Percentiles rank a stretch among this genome's conserved stretches.
Conservation (phyloP, 2,329 filamentous ascomycete genomes). For the Colletotrichum ledebouriae region DNA sequence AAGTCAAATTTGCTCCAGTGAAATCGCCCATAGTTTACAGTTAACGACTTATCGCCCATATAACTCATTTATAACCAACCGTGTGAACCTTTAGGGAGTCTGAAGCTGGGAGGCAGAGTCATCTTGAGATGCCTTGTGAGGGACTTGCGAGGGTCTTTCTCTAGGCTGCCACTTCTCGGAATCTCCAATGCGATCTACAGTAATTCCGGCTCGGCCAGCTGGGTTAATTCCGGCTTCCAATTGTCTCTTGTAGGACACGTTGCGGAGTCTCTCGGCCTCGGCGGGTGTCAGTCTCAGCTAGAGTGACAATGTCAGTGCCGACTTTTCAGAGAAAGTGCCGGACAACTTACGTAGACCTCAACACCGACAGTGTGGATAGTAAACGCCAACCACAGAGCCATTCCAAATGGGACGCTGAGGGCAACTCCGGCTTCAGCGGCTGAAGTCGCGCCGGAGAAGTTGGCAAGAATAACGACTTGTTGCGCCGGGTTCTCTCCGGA, state of each 20-base stretch:
- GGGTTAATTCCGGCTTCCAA: conserved; percentile 62
- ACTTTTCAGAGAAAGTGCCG: accelerated
- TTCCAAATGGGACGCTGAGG: conserved; percentile 62
- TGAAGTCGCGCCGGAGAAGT: conserved; percentile 47
- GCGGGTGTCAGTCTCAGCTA: conserved; percentile 63
- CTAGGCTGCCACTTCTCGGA: conserved; percentile 42
- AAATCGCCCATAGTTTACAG: no score
- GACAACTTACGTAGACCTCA: conserved; percentile 47
- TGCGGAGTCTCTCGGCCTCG: conserved; percentile 63
- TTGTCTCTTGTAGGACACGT: conserved; percentile 67
- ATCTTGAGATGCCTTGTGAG: background rate
- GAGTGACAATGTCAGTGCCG: background rate
- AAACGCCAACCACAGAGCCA: conserved; percentile 59
- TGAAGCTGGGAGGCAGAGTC: conserved; percentile 3
- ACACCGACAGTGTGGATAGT: conserved; percentile 37
- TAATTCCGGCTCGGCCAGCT: conserved; percentile 60
- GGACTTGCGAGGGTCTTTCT: background rate
- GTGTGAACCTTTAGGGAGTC: background rate
- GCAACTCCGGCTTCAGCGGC: conserved; percentile 53
- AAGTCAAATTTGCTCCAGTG: no score
- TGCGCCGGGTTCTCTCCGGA: conserved; percentile 47
- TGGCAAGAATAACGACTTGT: conserved; percentile 49
- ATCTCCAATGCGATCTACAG: conserved; percentile 57
- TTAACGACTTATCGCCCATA: no score
- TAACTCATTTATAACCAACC: no score